These are phyloP conservation scores for Fusarium marasasianum DNA, from an alignment of 2,329 filamentous ascomycete species.

Conservation along the genomic window DNA sequence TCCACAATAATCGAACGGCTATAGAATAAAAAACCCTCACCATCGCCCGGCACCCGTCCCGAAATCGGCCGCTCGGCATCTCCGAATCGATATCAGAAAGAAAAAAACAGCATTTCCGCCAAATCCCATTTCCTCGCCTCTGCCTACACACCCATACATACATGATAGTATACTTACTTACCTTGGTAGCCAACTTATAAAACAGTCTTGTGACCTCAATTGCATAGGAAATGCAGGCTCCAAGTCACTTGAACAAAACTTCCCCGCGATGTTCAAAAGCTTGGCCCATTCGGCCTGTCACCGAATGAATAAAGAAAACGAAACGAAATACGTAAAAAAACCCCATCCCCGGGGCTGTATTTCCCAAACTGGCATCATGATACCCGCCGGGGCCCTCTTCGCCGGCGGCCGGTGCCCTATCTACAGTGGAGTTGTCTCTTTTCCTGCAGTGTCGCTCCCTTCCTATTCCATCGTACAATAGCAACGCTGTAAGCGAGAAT, in stretches of 20 bases:
- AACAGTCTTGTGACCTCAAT: background rate
- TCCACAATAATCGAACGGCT: background rate
- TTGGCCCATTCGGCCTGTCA: background rate
- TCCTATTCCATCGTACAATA: background rate
- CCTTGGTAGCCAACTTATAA: background rate
- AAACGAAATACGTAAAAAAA: constrained; percentile 27
- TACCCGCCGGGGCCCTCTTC: constrained; percentile 20
- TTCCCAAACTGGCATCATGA: constrained; percentile 1
- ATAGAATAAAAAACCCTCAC: background rate
- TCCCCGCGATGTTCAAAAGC: background rate
- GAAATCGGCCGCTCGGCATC: background rate
- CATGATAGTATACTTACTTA: too few species aligned
- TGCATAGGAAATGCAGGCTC: background rate
- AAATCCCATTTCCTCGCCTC: background rate
- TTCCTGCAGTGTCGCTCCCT: background rate
- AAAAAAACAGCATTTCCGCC: background rate
- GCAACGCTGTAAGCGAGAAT: constrained; percentile 17
- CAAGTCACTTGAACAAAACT: background rate
- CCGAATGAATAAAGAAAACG: constrained; percentile 24
- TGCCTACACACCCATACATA: too few species aligned
- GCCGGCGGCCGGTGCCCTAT: constrained; percentile 27
- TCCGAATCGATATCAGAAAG: background rate
- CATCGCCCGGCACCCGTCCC: background rate
- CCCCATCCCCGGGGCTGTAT: background rate
- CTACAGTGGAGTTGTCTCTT: constrained; percentile 10